A percentile compares a stretch with the other conserved stretches of the same genome.
phyloP scores from a whole-genome alignment of 192 early-diverging fungal species.

The Kappamyces sp. region DNA sequence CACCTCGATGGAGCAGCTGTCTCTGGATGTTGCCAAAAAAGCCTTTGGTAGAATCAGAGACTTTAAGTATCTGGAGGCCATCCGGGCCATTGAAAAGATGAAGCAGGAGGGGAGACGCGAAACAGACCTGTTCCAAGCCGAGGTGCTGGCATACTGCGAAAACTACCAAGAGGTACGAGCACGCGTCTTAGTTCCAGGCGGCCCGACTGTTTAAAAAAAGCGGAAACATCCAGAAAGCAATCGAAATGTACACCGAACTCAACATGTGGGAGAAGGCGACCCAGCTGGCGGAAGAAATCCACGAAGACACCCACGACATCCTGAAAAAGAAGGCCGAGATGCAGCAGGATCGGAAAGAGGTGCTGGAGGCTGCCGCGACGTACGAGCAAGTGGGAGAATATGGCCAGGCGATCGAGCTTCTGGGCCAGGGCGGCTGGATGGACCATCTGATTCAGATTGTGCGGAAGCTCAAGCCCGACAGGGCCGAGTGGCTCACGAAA shows the following conservation, averaged over 20 bases:
- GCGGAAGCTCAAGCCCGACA: constrained; percentile 31
- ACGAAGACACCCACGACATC: constrained; percentile 37
- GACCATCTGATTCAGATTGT: constrained; percentile 50
- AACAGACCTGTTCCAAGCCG: constrained; percentile 36
- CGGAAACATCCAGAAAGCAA: constrained; percentile 44
- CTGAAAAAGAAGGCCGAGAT: constrained; percentile 52
- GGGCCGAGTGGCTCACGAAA: constrained; percentile 34
- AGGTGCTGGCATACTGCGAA: constrained; percentile 38
- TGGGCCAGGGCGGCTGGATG: constrained; percentile 42
- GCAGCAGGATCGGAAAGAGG: constrained; percentile 49
- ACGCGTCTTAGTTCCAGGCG: constrained; percentile 29
- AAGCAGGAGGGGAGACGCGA: constrained; percentile 36
- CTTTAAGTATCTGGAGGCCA: constrained; percentile 35
- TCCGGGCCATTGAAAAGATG: constrained; percentile 28
- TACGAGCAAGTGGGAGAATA: constrained; percentile 56
- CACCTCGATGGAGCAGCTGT: constrained; percentile 39
- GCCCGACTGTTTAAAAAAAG: constrained; percentile 38
- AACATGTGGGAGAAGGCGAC: constrained; percentile 57
- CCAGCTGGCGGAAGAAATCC: constrained; percentile 41
- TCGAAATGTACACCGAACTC: constrained; percentile 55
- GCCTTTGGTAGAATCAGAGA: constrained; percentile 47
- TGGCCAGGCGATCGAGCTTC: constrained; percentile 47
- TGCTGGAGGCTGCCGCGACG: constrained; percentile 49
- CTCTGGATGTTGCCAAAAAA: constrained; percentile 44
- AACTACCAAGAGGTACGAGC: constrained; percentile 46